phyloP scores from a whole-genome alignment of 768 basidiomycete species.

The Mycena capillaripes region DNA sequence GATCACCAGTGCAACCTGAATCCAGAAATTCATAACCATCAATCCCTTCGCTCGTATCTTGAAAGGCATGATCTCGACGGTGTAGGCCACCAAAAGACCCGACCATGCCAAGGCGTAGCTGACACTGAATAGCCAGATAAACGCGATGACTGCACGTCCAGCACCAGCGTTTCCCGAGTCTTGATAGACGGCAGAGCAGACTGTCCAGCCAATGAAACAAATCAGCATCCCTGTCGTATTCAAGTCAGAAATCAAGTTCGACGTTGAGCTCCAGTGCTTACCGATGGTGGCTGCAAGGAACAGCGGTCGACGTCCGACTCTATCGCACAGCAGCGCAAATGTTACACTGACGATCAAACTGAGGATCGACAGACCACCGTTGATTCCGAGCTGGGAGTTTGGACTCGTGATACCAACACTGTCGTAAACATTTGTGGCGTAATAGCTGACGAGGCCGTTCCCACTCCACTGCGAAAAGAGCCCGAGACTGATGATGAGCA shows the following conservation, averaged over 20 bases:
- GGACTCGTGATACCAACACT: slow-evolving; percentile 3
- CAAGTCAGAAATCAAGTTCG: slow-evolving; percentile 21
- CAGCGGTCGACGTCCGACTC: slow-evolving; percentile 62
- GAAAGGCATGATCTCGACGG: slow-evolving; percentile 73
- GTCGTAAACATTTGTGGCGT: slow-evolving; percentile 32
- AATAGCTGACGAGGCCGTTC: slow-evolving; percentile 59
- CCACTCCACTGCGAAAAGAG: slow-evolving; percentile 75
- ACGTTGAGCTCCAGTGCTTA: slow-evolving; percentile 36
- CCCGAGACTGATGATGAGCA: slow-evolving; percentile 69
- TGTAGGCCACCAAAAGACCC: slow-evolving; percentile 58
- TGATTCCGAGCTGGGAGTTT: slow-evolving; percentile 48
- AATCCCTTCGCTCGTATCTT: slow-evolving; percentile 72
- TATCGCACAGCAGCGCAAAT: slow-evolving; percentile 64
- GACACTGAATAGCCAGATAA: slow-evolving; percentile 71
- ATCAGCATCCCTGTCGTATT: slow-evolving; percentile 54
- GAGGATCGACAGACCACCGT: slow-evolving; percentile 68
- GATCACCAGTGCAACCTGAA: slow-evolving; percentile 72
- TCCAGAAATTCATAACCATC: slow-evolving; percentile 66
- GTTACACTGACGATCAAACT: slow-evolving; percentile 68
- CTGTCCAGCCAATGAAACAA: slow-evolving; percentile 61
- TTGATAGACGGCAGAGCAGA: slow-evolving; percentile 57
- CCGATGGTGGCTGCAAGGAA: slow-evolving; percentile 64
- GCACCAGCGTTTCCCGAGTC: slow-evolving; percentile 46
- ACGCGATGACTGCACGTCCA: slow-evolving; percentile 65
- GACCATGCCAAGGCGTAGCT: slow-evolving; percentile 59